Evolutionary conservation across 2,329 filamentous ascomycete genomes (phyloP).

Genomic region (Penicillium sp.): DNA sequence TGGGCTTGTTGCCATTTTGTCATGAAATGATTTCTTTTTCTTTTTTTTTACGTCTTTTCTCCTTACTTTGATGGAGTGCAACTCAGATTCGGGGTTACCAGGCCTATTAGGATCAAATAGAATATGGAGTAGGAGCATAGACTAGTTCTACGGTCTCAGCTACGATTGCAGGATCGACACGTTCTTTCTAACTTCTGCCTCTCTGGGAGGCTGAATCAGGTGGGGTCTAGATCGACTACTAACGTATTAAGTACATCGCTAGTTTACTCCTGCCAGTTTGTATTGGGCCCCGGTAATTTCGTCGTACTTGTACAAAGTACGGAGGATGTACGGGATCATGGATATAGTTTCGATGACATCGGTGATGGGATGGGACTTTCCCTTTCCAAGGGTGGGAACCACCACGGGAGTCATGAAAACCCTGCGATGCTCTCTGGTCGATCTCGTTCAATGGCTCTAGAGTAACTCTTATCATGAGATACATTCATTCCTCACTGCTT

Average conservation of each 20-base stretch:
- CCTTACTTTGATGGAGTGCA: not conserved
- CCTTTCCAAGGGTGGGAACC: too few species aligned
- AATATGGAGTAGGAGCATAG: constrained; percentile 18
- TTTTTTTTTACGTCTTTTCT: not conserved
- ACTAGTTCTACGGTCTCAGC: not conserved
- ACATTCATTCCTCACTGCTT: not conserved
- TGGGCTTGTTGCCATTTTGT: constrained; percentile 19
- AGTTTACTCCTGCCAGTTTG: constrained; percentile 14
- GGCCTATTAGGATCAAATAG: constrained; percentile 21
- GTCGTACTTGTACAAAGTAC: not conserved
- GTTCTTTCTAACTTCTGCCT: constrained; percentile 2
- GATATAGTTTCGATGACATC: not conserved
- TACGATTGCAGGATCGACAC: not conserved
- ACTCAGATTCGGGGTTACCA: not conserved
- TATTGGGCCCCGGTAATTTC: not conserved
- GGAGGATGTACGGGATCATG: not conserved
- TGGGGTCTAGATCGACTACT: constrained; percentile 10
- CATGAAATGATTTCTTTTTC: constrained; percentile 3
- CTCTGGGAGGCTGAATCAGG: constrained; percentile 16
- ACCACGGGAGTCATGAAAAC: too few species aligned
- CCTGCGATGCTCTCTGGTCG: too few species aligned
- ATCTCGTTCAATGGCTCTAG: too few species aligned
- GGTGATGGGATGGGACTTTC: too few species aligned
- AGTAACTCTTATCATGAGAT: not conserved
- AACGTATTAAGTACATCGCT: not conserved